phyloP scores from a whole-genome alignment of 768 basidiomycete species.

The Panellus pusillus region DNA sequence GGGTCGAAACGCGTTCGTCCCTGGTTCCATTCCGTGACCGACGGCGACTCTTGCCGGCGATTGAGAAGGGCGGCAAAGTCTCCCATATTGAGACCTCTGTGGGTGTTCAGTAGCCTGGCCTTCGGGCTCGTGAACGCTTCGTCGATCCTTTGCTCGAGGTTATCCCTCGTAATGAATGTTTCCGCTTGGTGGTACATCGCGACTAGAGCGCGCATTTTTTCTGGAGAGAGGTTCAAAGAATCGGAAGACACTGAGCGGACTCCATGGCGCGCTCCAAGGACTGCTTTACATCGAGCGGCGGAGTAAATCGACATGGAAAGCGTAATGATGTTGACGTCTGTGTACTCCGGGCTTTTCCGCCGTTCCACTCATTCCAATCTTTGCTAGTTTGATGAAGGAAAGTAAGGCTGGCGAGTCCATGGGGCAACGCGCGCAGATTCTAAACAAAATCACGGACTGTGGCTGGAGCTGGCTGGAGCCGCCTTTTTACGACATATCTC shows the following conservation, averaged over 20 bases:
- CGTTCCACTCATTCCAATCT: too few species aligned
- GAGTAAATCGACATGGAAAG: neutral
- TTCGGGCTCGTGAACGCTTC: conserved; percentile 45
- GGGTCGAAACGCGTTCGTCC: neutral
- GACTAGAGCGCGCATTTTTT: conserved; percentile 71
- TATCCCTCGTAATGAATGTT: conserved; percentile 70
- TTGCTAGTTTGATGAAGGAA: too few species aligned
- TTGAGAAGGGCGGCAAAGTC: conserved; percentile 23
- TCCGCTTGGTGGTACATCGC: conserved; percentile 77
- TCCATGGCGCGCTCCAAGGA: conserved; percentile 10
- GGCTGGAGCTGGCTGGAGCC: too few species aligned
- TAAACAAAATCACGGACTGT: too few species aligned
- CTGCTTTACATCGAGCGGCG: neutral
- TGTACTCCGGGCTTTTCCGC: too few species aligned
- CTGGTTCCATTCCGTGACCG: conserved; percentile 39
- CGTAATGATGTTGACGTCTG: too few species aligned
- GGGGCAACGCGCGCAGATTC: too few species aligned
- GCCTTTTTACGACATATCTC: too few species aligned
- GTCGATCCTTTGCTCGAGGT: conserved; percentile 64
- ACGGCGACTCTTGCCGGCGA: conserved; percentile 32
- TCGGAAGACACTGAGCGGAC: conserved; percentile 21
- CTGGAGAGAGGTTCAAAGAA: conserved; percentile 45
- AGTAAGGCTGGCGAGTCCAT: too few species aligned
- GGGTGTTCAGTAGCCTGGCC: neutral
- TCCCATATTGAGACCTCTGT: conserved; percentile 11